Evolutionary conservation across 768 basidiomycete species (phyloP), one percentile per base, ranked within the genome.

Genomic region (Boletus rubroflammeus): DNA sequence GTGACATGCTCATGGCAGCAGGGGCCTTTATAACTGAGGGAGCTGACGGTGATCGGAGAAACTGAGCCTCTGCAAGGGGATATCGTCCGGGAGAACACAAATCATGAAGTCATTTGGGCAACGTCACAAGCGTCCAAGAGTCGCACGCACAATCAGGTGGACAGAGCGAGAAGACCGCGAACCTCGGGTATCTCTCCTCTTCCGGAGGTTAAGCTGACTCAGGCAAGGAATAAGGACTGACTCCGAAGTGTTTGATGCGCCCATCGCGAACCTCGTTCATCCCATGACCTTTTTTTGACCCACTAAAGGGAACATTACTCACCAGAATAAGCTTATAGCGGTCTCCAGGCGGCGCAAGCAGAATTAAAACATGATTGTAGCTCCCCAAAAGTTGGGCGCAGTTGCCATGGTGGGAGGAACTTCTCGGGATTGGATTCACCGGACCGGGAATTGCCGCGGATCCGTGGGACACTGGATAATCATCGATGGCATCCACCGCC

Each of bases 1-100:
- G 11, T 10, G 40, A 25, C 6, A 36, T 44, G 58, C 41, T 21
- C 36, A 32, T 10, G 5, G 31, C 7, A 8, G 35, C 7, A 8
- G 35, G 9, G 25, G 23, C n/a, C 34, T 51, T 62, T 65, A 65
- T 64, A 64, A 13, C 49, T n/a, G 36, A 48, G 28, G 31, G 43
- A n/a, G 52, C 55, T 44, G n/a, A 4, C 5, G 31, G 32, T n/a
- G 8, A 40, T 23, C 26, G 45, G 55, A 23, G n/a, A 44, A 45
- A 36, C 36, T 6, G 44, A n/a, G 11, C 38, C 31, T 48, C 52
- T 14, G 8, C 36, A 51, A 59, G 23, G 32, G 34, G 35, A 26
- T 32, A 26, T 40, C 31, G 31, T 44, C 31, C 31, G 35, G 35
- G 40, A 38, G 34, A 39, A 50, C 25, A 15, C 19, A 36, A n/a